Percentiles rank a stretch among this genome's conserved stretches.
phyloP scores from a whole-genome alignment of 108 stramenopile species.

The Pseudonitzschia pungens region DNA sequence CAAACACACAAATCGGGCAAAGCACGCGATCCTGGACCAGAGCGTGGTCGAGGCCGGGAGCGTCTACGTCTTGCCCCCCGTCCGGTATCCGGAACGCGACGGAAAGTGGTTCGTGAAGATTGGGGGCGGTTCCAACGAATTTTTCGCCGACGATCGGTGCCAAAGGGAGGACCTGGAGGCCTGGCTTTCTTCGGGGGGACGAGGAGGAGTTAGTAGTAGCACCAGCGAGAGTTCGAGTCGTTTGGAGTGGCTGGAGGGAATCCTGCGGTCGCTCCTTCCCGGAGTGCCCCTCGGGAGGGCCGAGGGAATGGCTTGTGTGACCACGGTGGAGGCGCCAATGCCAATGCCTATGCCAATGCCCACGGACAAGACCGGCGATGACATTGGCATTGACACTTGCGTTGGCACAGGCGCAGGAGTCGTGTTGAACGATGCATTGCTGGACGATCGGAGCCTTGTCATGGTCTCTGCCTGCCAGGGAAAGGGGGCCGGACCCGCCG shows the following conservation, averaged over 20 bases:
- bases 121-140: slow-evolving; percentile 4
- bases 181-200: neutral
- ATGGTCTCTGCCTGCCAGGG: slow-evolving; percentile 8
- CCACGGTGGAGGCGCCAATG: neutral
- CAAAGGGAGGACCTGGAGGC: neutral
- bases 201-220: neutral
- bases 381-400: too few relatives aligned
- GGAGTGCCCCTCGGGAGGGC: neutral
- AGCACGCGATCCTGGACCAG: neutral
- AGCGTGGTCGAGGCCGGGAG: slow-evolving; percentile 10
- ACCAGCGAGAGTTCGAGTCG: too few relatives aligned
- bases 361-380: too few relatives aligned
- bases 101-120: slow-evolving; percentile 5
- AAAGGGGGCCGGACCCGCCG: slow-evolving; percentile 7
- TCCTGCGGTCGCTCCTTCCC: neutral
- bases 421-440: neutral
- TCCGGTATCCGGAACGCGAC: neutral
- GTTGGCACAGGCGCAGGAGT: neutral
- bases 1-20: neutral
- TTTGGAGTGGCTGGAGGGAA: neutral
- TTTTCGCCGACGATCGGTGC: neutral
- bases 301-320: slow-evolving; percentile 1
- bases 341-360: too few relatives aligned
- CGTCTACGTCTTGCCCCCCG: slow-evolving; percentile 1
- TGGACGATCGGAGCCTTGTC: neutral